Evolutionary conservation across 2,329 filamentous ascomycete genomes (phyloP).

Genomic region (Trichoderma polysporum): DNA sequence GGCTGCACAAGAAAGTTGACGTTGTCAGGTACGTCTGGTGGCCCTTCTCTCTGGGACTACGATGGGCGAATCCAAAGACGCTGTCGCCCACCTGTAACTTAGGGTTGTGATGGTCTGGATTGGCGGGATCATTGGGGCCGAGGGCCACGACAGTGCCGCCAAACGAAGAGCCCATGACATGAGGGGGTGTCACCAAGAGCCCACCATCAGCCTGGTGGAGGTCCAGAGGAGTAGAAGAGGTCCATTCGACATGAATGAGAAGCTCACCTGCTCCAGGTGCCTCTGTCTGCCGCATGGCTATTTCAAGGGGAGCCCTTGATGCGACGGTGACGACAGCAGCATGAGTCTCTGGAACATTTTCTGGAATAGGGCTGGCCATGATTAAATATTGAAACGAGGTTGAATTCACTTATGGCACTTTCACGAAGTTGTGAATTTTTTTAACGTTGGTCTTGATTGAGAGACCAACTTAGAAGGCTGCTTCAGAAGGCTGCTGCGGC

Average conservation of each 20-base stretch:
- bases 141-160: constrained; percentile 54
- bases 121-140: constrained; percentile 51
- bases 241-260: constrained; percentile 56
- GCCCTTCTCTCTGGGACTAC: not conserved
- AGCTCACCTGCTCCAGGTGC: constrained; percentile 44
- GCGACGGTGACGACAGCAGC: not conserved
- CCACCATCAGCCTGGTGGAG: constrained; percentile 62
- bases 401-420: not conserved
- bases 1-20: not conserved
- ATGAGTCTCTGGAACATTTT: not conserved
- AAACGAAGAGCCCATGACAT: constrained; percentile 51
- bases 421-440: not conserved
- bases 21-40: not conserved
- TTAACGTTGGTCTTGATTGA: not conserved
- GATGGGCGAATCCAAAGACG: not conserved
- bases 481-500: not conserved
- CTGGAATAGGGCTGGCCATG: not conserved
- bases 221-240: constrained; percentile 60
- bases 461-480: not conserved
- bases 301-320: not conserved
- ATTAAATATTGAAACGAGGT: not conserved
- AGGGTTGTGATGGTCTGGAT: constrained; percentile 42
- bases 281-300: not conserved
- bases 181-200: constrained; percentile 49
- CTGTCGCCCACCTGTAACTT: not conserved